Base-by-base conservation (phyloP, 768 basidiomycete genomes). In the Tricholoma terreum region DNA sequence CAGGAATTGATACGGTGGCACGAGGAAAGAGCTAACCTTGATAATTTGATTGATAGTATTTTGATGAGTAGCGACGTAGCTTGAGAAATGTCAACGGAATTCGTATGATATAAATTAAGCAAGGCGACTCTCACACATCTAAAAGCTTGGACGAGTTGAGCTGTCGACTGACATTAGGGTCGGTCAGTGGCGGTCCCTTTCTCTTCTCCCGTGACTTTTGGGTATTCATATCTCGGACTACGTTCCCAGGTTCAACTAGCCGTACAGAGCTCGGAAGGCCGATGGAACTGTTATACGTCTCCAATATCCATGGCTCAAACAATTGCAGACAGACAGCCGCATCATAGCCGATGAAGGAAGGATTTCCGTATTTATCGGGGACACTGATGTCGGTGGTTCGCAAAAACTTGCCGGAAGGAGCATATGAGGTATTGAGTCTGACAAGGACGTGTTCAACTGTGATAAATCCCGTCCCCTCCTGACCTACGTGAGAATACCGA, bases 231-330 rank as follows among this genome's bases (percentile, higher is more conserved):
- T 71, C 66, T 27, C 57, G 54, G 54, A 75, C 61, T 11, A 54
- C 43, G 36, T 67, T 71, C 2, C 65, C 67, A 24, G 71, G 67
- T 22, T 67, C 71, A 11, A 73, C 67, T 31, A 79, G 71, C 30
- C 65, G 63, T 19, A 67, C 43, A 0, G 74, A 65, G 19, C 46
- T 68, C 1, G 76, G 75, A 1, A 61, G 54, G 5, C 72, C 73
- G 10, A 62, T 60, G 8, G 73, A 71, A 40, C 65, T 67, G 48
- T 76, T 75, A 53, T 69, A 75, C 4, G 71, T 65, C 42, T 77
- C 75, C 6, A 77, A 56, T 15, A 79, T 60, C 71, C 73, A 79
- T 1, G 76, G 76, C 50, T 79, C 76, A 33, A 76, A 75, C 1
- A 75, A 54, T 58, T 76, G 68, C 7, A 77, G 56, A 53, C 77